phyloP scores from a whole-genome alignment of 345 rosid species.

The Clarkia xantiana region DNA sequence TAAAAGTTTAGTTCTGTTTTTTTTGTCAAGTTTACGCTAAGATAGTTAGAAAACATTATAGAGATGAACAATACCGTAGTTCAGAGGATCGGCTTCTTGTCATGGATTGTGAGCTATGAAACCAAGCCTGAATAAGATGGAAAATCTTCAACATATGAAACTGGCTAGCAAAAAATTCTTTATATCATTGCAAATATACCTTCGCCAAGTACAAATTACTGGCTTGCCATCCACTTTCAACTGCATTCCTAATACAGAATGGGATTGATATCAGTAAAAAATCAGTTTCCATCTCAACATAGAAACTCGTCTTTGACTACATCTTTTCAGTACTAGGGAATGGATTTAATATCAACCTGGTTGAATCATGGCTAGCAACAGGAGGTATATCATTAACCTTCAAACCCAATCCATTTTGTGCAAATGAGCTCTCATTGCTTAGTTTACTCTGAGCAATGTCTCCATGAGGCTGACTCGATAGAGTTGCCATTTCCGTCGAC shows the following conservation, averaged over 20 bases:
- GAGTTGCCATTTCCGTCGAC: slow-evolving; percentile 33
- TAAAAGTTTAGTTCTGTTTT: too few species aligned
- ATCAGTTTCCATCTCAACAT: background rate
- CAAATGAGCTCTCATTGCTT: slow-evolving; percentile 23
- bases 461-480: slow-evolving; percentile 26
- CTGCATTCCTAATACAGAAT: slow-evolving; percentile 21
- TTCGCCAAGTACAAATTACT: slow-evolving; percentile 43
- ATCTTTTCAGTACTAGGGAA: background rate
- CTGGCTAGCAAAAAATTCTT: slow-evolving; percentile 3
- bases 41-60: too few species aligned
- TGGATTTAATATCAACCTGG: slow-evolving; percentile 24
- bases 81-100: slow-evolving; percentile 72
- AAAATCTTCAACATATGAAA: slow-evolving; percentile 8
- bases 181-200: slow-evolving; percentile 16
- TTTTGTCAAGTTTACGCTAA: too few species aligned
- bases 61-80: slow-evolving; percentile 26
- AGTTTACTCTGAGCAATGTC: slow-evolving; percentile 24
- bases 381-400: slow-evolving; percentile 19
- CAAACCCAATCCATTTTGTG: slow-evolving; percentile 16
- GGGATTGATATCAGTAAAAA: background rate
- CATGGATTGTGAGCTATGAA: slow-evolving; percentile 63
- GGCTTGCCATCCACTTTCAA: slow-evolving; percentile 33
- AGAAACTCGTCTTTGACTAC: too few species aligned
- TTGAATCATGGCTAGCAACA: slow-evolving; percentile 21
- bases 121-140: slow-evolving; percentile 44